Conservation (phyloP, 176 grass and related monocot genomes). For the Eragrostis nindensis region DNA sequence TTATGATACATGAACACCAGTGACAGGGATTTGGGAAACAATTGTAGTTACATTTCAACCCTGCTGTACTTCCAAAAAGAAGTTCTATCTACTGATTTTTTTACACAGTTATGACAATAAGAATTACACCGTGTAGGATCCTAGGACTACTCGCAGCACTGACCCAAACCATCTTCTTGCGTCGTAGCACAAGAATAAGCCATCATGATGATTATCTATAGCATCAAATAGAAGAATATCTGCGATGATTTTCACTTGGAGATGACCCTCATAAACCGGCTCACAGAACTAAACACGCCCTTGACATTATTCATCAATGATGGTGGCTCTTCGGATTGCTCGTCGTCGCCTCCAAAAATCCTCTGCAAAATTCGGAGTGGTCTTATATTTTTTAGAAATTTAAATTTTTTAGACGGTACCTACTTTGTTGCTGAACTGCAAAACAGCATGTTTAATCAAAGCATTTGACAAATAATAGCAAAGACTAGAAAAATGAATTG, state of each 20-base stretch:
- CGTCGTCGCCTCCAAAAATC: conserved; percentile 66
- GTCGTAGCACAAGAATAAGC: neutral
- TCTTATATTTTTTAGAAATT: neutral
- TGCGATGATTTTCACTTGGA: conserved; percentile 57
- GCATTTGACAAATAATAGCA: neutral
- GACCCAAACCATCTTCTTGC: neutral
- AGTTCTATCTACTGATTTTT: neutral
- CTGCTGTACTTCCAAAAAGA: neutral
- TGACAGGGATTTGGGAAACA: neutral
- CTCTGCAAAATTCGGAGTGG: conserved; percentile 45
- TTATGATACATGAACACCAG: conserved; percentile 7
- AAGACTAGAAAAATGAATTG: neutral
- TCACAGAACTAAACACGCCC: conserved; percentile 71
- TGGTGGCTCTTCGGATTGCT: conserved; percentile 62
- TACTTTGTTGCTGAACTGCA: neutral
- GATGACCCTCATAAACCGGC: conserved; percentile 79
- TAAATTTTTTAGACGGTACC: neutral
- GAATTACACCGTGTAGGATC: neutral
- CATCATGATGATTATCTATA: neutral
- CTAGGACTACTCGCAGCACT: neutral
- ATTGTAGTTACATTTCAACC: neutral
- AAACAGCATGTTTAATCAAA: neutral
- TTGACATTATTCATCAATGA: conserved; percentile 76
- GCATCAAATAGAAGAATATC: conserved; percentile 6
- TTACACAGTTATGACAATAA: neutral